phyloP scores from a whole-genome alignment of 202 grass and related monocot species.

The Panicum hallii region DNA sequence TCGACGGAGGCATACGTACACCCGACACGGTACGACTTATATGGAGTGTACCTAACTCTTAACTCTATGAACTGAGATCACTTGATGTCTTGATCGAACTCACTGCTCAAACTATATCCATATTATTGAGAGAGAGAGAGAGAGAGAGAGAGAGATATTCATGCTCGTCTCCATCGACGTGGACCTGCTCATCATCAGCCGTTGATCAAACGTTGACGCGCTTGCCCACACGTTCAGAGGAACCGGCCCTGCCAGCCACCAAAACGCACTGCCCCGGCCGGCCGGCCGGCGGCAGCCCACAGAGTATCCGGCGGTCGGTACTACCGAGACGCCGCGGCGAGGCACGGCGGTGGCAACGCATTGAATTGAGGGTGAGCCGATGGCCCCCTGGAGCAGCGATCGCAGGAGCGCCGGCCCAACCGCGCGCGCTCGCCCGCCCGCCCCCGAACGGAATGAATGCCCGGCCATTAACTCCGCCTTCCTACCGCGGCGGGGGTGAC shows the following conservation, averaged over 20 bases:
- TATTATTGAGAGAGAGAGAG: too few species aligned
- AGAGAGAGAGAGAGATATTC: too few species aligned
- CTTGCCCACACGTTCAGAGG: background rate
- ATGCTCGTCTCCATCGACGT: background rate
- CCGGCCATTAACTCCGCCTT: constrained; percentile 38
- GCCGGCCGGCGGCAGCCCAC: background rate
- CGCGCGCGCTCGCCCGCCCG: background rate
- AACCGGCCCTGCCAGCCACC: background rate
- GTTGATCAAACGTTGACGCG: constrained; percentile 30
- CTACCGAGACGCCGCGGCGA: background rate
- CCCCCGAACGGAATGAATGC: constrained; percentile 46
- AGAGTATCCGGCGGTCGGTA: background rate
- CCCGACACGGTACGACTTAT: background rate
- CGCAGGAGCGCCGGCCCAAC: constrained; percentile 38
- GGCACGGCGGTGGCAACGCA: constrained; percentile 3
- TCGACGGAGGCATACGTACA: background rate
- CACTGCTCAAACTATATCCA: background rate
- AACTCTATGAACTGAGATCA: background rate
- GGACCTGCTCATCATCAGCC: background rate
- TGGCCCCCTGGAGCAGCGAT: constrained; percentile 2
- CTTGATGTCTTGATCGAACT: background rate
- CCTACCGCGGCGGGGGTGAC: background rate
- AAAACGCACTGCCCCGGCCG: background rate
- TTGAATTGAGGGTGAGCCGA: constrained; percentile 15
- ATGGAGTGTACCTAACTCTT: too few species aligned